These are phyloP conservation scores for Glaciozyma martinii DNA, from an alignment of 768 basidiomycete species.

Conservation along the genomic window DNA sequence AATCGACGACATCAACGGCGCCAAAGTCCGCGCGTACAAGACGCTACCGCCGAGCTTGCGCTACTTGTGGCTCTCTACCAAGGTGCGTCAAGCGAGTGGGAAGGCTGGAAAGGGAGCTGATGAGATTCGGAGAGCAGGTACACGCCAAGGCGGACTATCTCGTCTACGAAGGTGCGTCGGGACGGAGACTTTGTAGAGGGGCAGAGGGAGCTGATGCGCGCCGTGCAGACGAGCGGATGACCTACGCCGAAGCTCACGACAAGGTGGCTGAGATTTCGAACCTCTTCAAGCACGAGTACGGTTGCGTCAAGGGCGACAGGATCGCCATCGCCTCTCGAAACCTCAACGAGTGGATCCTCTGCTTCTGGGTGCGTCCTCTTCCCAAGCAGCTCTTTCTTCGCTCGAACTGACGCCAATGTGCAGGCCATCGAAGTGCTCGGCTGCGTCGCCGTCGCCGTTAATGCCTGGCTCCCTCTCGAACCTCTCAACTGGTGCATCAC, in stretches of 20 bases:
- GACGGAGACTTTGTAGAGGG: too few species aligned
- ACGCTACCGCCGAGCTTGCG: not conserved
- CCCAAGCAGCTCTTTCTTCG: too few species aligned
- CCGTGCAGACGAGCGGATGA: slow-evolving; percentile 42
- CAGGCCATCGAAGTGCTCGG: slow-evolving; percentile 53
- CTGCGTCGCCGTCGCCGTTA: slow-evolving; percentile 55
- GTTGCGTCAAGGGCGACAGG: slow-evolving; percentile 46
- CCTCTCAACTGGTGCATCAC: slow-evolving; percentile 49
- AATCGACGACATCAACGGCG: not conserved
- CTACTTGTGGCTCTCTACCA: slow-evolving; percentile 43
- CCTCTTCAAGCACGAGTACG: slow-evolving; percentile 42
- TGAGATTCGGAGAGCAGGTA: not conserved
- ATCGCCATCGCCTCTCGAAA: slow-evolving; percentile 61
- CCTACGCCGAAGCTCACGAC: slow-evolving; percentile 47
- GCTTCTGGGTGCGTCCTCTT: slow-evolving; percentile 47
- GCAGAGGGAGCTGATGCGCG: not conserved
- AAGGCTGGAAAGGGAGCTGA: not conserved
- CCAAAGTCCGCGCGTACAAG: not conserved
- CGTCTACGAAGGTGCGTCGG: too few species aligned
- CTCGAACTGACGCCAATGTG: not conserved
- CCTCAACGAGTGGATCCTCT: slow-evolving; percentile 46
- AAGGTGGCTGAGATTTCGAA: slow-evolving; percentile 5
- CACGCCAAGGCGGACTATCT: not conserved
- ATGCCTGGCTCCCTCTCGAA: slow-evolving; percentile 40
- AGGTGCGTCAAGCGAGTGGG: not conserved